Percentiles rank a stretch among this genome's conserved stretches.
These are phyloP conservation scores for Plasmodium knowlesi DNA, from an alignment of 169 alveolate genomes.

Conservation along the genomic window DNA sequence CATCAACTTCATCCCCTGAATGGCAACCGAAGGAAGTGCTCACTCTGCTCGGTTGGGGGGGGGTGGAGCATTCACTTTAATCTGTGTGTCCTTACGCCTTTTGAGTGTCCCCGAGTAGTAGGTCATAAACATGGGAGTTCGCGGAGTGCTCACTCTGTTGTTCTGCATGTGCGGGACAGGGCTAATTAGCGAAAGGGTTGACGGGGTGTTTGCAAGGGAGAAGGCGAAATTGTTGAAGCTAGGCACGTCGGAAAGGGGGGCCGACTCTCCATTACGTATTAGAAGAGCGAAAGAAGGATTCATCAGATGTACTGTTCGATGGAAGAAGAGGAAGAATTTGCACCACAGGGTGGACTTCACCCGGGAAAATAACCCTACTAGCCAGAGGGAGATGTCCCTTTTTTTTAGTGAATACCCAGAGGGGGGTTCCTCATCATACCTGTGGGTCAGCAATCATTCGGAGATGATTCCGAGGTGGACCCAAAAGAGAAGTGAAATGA, in stretches of 20 bases:
- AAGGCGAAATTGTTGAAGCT: neutral
- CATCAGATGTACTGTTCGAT: neutral
- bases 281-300: neutral
- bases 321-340: neutral
- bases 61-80: neutral
- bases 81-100: neutral
- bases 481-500: neutral
- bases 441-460: neutral
- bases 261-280: neutral
- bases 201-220: neutral
- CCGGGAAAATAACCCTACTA: neutral
- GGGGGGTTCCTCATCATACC: neutral
- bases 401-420: neutral
- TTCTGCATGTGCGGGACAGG: neutral
- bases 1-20: neutral
- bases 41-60: neutral
- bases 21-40: neutral
- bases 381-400: neutral
- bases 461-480: neutral
- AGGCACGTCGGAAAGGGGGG: neutral
- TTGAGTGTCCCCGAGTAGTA: neutral
- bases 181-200: neutral
- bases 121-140: neutral
- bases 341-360: neutral
- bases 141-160: neutral